Evolutionary conservation across 345 rosid genomes (phyloP), one percentile per base, ranked within the genome.

Genomic region (Corymbia maculata): DNA sequence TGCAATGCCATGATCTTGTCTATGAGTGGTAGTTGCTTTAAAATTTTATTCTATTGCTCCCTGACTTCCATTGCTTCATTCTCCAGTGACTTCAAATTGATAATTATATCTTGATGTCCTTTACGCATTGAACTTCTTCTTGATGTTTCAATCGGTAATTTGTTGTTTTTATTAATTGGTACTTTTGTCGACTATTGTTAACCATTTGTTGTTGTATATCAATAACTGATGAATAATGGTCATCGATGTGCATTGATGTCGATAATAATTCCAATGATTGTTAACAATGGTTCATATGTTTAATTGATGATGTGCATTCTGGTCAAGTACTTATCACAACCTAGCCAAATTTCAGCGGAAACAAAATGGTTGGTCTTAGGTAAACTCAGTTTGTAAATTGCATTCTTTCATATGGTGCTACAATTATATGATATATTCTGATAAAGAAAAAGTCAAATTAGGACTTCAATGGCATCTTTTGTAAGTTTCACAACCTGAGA

Each of bases 261-360:
- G 5, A 21, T 22, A 55, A 22, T 1, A 55, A 55, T 55, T 55
- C 61, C 28, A 19, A 55, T 4, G 11, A 55, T 55, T 22, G 12
- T 12, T 3, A 1, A 55, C 28, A 55, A 55, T 55, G 15, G 61
- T 26, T 55, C 0, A 0, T 17, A 0, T 55, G 61, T 55, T 55
- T 55, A 55, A 22, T 55, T 55, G 22, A 9, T 4, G 5, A 22
- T 26, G 9, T 22, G 61, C 28, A 55, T 55, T 55, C 0, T 0
- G 12, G 0, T 22, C 61, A 55, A 4, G 26, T 8, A 55, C 61
- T 11, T 55, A 8, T 55, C 22, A 55, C 12, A 5, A 8, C 61
- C 2, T 55, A 0, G 28, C 61, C 61, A 55, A 55, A 55, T 55
- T 22, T 55, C 0, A 5, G 28, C 22, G 0, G 26, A 55, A 55